Base-by-base conservation (phyloP, 139 green algal species). In the Chlamydomonas schloesseri region DNA sequence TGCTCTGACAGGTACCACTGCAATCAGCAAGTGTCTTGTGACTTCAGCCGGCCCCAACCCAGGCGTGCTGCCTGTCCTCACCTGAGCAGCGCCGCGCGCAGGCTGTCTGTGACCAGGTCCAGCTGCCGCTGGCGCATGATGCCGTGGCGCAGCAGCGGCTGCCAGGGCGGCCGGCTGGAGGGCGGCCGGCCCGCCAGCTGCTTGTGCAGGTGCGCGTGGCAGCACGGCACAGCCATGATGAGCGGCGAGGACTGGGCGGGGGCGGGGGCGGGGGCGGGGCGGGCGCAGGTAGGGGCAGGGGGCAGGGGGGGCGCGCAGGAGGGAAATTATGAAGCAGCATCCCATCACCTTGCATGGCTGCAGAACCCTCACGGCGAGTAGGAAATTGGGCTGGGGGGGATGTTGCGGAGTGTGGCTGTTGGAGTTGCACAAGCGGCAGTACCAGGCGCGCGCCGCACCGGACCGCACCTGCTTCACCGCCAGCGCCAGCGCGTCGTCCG, bases 151-250 rank as follows among this genome's bases (percentile, higher is more conserved):
- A 92, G 47, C 33, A 94, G 65, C 53, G 88, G 86, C 0, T 46
- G 65, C 64, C 91, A 75, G 34, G 72, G 86, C 31, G 65, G 53
- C 0, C 31, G 74, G 72, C n/a, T 62, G n/a, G 77, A 20, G 62
- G 80, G 76, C 29, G 72, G 71, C 47, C 34, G 83, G 60, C 82
- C 76, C 20, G 82, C 64, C 36, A 91, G 71, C 91, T 94, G 89
- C 33, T 70, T 55, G 84, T 94, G 92, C 20, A 96, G 81, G 72
- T 94, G 50, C n/a, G 93, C 89, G 71, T 96, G 93, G 88, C 93
- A 96, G 86, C 93, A 96, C 0, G 93, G 93, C 36, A 94, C 90
- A 0, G 91, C 86, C 82, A 95, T 85, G 67, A 94, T 90, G 4
- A 96, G 31, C 23, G 55, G 36, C 0, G 92, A 83, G 31, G 64